Evolutionary conservation across 2,329 filamentous ascomycete species (phyloP), one percentile per base, ranked within the genome.

Genomic region (Tricladium varicosporioides): DNA sequence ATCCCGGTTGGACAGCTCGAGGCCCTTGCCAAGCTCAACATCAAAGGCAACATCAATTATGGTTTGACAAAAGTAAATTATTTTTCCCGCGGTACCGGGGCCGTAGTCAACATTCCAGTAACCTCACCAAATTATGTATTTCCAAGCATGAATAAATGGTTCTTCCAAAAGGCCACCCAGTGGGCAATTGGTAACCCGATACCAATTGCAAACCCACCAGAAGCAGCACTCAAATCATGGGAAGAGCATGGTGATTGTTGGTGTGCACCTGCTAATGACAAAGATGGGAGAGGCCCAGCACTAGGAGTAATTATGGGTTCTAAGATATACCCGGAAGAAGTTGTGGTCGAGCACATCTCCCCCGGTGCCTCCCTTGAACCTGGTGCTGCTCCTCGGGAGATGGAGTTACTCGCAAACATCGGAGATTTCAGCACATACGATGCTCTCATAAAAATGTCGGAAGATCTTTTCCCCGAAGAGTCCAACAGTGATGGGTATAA

Each of bases 231-330:
- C 1, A 69, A 73, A 1, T 74, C 77, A 2, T 96, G 92, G 91
- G 77, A 85, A 9, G 89, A 96, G 49, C 81, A 87, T 33, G 90
- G 89, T 16, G 89, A 97, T 60, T 95, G 91, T 72, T 97, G 91
- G 89, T 97, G 93, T 71, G 85, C 87, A 4, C 79, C 76, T 2
- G 73, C 74, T 0, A 62, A 68, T 10, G 74, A 78, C 49, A 70
- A 70, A 13, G 73, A 63, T 13, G 66, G 65, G 1, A 78, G 80
- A 49, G 83, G 84, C 40, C 83, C 85, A 1, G 82, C 84, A 53
- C 75, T 97, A 14, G 82, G 81, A 8, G 82, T 95, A 15, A 72
- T 83, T 43, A 78, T 87, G 15, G 77, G 80, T 33, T 72, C 79
- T 33, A 70, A 73, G 5, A 78, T 92, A 55, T 78, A 86, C 31